Base-by-base conservation (phyloP, 129 eudicot species). In the Gnaphalium uliginosum region DNA sequence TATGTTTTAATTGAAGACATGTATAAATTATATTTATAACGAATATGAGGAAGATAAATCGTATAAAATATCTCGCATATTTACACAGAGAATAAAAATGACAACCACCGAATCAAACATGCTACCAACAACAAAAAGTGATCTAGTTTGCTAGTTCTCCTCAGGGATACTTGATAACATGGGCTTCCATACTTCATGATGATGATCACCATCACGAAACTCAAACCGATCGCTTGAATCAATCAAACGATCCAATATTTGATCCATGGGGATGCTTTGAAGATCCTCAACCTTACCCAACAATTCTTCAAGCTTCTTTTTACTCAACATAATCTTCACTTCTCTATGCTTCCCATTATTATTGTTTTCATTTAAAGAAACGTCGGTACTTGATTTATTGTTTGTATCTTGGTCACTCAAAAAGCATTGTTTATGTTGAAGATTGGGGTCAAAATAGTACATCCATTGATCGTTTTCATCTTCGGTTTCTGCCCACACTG, bases 281-380 rank as follows among this genome's bases (percentile, higher is more conserved):
- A 78, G 78, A 79, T 79, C 72, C 66, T 79, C 76, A 70, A 61
- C 78, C 24, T 50, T 71, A 18, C 79, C 76, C 48, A 85, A 29
- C 43, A 83, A 74, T 17, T 79, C 83, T 66, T 71, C 84, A 75
- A 85, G 59, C 74, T 85, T 59, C 76, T 56, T 78, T 71, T 82
- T 85, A 59, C 74, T 85, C 35, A 85, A 71, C 76, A 70, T 78
- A 69, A 85, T 66, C 86, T 85, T 85, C 66, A 81, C 83, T 65
- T 78, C 81, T 63, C 75, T 77, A 21, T 23, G 74, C 5, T 69
- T 54, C 39, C 64, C 66, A 59, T 63, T 5, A 0, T 6, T 19
- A 5, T 9, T 26, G 22, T 37, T 53, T 53, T 19, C 69, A 26
- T 30, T 18, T n/a, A 5, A 24, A 15, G 79, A 43, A 50, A 61